These are phyloP conservation scores for Neurospora crassa DNA, from an alignment of 2,329 filamentous ascomycete species.

Conservation along the genomic window DNA sequence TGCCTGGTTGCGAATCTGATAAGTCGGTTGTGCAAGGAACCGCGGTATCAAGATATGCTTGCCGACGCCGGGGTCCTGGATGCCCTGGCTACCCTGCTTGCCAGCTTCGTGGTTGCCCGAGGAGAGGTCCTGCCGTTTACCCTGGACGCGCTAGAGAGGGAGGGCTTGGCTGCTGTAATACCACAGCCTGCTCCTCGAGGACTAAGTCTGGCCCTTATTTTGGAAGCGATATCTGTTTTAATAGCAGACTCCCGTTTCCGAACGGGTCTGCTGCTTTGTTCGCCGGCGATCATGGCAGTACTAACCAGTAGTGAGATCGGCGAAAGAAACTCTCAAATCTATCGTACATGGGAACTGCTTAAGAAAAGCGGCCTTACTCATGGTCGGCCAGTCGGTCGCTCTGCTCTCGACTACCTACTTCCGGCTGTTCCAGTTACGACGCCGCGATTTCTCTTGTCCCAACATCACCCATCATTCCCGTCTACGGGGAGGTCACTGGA, in stretches of 20 bases:
- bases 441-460: constrained; percentile 20
- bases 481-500: constrained; percentile 38
- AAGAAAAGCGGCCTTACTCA: constrained; percentile 42
- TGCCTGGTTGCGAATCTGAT: constrained; percentile 49
- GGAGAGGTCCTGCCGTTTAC: constrained; percentile 61
- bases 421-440: constrained; percentile 41
- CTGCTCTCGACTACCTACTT: constrained; percentile 56
- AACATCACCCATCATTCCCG: constrained; percentile 38
- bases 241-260: constrained; percentile 72
- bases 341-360: constrained; percentile 37
- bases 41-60: constrained; percentile 61
- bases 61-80: constrained; percentile 68
- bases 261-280: constrained; percentile 60
- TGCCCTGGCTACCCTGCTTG: constrained; percentile 64
- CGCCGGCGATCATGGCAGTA: constrained; percentile 58
- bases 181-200: constrained; percentile 51
- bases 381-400: constrained; percentile 34
- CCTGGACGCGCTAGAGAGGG: constrained; percentile 41
- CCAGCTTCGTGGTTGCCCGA: constrained; percentile 56
- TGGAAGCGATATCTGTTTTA: constrained; percentile 70
- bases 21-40: constrained; percentile 53
- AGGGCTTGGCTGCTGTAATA: constrained; percentile 46
- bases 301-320: constrained; percentile 53
- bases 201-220: constrained; percentile 55
- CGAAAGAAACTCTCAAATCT: constrained; percentile 29